Conservation (phyloP, 2,329 filamentous ascomycete genomes). For the Sclerotinia spermophila region DNA sequence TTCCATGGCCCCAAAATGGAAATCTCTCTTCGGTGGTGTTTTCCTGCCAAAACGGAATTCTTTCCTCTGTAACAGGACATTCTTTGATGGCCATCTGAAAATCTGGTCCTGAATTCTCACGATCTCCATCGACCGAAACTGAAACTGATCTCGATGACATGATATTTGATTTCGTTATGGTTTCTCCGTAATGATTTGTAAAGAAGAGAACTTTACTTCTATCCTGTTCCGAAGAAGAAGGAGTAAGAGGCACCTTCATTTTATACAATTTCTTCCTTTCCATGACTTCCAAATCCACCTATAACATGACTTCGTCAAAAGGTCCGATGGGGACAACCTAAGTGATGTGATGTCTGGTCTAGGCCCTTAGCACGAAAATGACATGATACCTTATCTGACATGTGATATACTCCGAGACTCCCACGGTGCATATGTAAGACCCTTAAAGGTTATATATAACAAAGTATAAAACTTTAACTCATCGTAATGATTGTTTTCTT, state of each 20-base stretch:
- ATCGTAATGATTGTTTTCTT: background rate
- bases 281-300: background rate
- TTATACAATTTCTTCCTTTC: background rate
- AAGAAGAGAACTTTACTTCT: background rate
- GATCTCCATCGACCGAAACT: background rate
- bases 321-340: background rate
- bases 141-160: background rate
- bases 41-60: background rate
- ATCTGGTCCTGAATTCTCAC: background rate
- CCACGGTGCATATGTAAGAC: background rate
- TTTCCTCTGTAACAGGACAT: background rate
- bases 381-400: background rate
- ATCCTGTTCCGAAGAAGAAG: background rate
- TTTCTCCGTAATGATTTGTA: background rate
- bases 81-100: background rate
- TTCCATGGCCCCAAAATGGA: background rate
- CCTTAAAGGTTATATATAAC: background rate
- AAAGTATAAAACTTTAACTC: background rate
- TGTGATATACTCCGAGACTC: background rate
- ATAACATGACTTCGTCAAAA: background rate
- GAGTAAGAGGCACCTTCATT: background rate
- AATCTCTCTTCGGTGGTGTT: background rate
- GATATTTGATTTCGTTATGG: background rate
- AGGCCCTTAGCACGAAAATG: background rate
- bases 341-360: background rate